These are phyloP conservation scores for Cyclaneusma minus DNA, from an alignment of 2,329 filamentous ascomycete species.

Conservation along the genomic window DNA sequence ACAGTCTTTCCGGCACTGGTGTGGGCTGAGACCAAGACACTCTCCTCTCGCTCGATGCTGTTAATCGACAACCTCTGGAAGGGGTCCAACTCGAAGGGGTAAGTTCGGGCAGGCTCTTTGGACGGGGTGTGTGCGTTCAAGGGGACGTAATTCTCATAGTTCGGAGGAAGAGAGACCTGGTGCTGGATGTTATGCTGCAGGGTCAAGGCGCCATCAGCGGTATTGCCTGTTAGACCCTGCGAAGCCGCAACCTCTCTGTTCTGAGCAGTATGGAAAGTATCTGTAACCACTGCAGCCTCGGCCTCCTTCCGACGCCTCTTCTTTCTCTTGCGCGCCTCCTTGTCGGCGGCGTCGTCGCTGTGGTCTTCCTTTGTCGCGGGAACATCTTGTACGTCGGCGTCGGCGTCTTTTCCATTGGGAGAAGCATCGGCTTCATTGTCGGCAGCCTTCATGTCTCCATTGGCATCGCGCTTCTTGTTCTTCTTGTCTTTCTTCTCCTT, in stretches of 20 bases:
- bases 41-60: constrained; percentile 91
- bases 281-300: constrained; percentile 70
- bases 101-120: constrained; percentile 67
- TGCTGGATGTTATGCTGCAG: constrained; percentile 96
- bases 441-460: constrained; percentile 56
- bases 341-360: constrained; percentile 25
- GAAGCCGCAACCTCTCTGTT: constrained; percentile 71
- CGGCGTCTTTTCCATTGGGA: constrained; percentile 1
- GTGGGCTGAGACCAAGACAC: constrained; percentile 90
- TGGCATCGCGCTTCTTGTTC: constrained; percentile 76
- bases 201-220: constrained; percentile 44
- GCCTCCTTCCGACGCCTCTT: constrained; percentile 50
- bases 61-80: constrained; percentile 93
- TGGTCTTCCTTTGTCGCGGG: constrained; percentile 24
- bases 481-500: constrained; percentile 52
- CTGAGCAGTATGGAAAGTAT: constrained; percentile 89
- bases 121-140: constrained; percentile 90
- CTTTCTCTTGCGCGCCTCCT: constrained; percentile 32
- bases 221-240: constrained; percentile 15
- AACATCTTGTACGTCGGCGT: constrained; percentile 9
- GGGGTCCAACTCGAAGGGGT: constrained; percentile 84
- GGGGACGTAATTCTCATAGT: constrained; percentile 91
- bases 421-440: constrained; percentile 10
- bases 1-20: constrained; percentile 97
- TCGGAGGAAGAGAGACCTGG: constrained; percentile 86